These are phyloP conservation scores for Dalbergia cochinchinensis DNA, from an alignment of 306 rosid genomes.

Conservation along the genomic window DNA sequence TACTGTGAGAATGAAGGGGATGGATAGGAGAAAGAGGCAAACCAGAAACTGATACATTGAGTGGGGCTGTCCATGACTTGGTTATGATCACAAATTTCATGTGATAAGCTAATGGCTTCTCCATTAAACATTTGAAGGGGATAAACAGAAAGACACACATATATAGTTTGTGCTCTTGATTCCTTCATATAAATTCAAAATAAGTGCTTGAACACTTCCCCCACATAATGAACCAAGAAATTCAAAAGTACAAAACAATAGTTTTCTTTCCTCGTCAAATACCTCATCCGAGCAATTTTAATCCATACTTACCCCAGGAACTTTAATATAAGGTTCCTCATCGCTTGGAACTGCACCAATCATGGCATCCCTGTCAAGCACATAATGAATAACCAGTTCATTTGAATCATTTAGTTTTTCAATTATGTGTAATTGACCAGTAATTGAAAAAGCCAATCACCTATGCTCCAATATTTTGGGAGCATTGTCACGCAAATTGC, in stretches of 20 bases:
- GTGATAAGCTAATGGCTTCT: too few species aligned
- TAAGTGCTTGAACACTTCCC: neutral
- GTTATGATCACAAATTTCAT: too few species aligned
- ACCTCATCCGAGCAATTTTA: conserved; percentile 42
- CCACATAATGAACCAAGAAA: conserved; percentile 32
- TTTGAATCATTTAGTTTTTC: conserved; percentile 15
- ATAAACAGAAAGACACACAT: too few species aligned
- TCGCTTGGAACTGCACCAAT: conserved; percentile 76
- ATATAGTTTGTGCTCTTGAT: too few species aligned
- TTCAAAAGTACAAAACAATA: conserved; percentile 19
- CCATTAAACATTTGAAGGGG: too few species aligned
- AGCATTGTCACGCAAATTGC: conserved; percentile 67
- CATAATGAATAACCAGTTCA: neutral
- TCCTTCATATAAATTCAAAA: too few species aligned
- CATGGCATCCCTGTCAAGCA: conserved; percentile 63
- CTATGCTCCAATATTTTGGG: conserved; percentile 73
- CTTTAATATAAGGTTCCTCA: conserved; percentile 82
- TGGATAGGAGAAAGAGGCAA: too few species aligned
- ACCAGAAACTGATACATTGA: too few species aligned
- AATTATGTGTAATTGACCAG: conserved; percentile 1
- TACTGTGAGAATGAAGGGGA: too few species aligned
- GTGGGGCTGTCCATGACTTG: too few species aligned
- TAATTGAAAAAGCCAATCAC: conserved; percentile 46
- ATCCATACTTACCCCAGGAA: conserved; percentile 82
- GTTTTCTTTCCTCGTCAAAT: conserved; percentile 30